A percentile compares a stretch with the other conserved stretches of the same genome.
phyloP scores from a whole-genome alignment of 495 filamentous ascomycete genomes.

The Aspergillus wentii region DNA sequence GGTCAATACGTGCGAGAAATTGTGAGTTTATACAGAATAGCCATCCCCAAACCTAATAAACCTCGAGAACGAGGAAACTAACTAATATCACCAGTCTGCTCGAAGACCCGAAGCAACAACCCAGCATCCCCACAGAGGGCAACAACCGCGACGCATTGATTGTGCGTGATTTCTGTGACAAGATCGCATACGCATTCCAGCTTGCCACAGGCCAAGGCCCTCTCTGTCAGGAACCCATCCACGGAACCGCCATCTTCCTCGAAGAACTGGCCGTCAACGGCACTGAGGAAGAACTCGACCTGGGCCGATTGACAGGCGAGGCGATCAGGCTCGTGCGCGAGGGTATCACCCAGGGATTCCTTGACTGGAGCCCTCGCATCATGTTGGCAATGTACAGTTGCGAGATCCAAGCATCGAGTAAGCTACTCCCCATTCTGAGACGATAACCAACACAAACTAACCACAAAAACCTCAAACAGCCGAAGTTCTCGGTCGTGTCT shows the following conservation, averaged over 20 bases:
- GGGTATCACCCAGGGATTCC: conserved; percentile 79
- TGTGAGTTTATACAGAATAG: too few species aligned
- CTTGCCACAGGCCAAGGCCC: conserved; percentile 85
- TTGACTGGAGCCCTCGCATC: conserved; percentile 92
- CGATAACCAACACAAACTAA: conserved; percentile 3
- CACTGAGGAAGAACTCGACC: conserved; percentile 59
- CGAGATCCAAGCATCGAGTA: conserved; percentile 94
- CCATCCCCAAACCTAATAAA: neutral
- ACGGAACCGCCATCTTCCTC: conserved; percentile 87
- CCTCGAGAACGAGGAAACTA: neutral
- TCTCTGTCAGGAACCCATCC: conserved; percentile 88
- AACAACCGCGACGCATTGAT: conserved; percentile 50
- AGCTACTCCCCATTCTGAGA: conserved; percentile 19
- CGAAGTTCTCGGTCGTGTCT: conserved; percentile 91
- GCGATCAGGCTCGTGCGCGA: conserved; percentile 82
- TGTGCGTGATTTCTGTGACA: conserved; percentile 77
- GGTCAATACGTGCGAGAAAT: conserved; percentile 65
- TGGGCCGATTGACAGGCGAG: conserved; percentile 86
- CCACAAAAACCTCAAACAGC: conserved; percentile 40
- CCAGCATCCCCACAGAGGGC: conserved; percentile 14
- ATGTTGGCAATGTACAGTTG: conserved; percentile 98
- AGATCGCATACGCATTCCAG: conserved; percentile 89
- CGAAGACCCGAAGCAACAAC: conserved; percentile 33
- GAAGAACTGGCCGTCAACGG: conserved; percentile 65
- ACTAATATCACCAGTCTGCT: conserved; percentile 26